phyloP scores from a whole-genome alignment of 1,139 yeast species.

The Diutina rugosa region DNA sequence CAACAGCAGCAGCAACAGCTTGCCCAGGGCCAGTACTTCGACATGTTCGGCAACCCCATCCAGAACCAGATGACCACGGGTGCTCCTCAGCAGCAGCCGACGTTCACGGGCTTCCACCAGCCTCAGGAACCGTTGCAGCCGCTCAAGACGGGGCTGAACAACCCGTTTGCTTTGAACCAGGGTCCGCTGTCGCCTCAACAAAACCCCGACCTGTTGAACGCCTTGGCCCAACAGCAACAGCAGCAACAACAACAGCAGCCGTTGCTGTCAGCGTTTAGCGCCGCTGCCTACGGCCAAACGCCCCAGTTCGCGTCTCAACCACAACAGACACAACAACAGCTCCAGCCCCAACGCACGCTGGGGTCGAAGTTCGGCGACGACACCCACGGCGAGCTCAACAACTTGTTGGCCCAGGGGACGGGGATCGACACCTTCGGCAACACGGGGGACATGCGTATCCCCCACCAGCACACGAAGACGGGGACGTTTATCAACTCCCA shows the following conservation, averaged over 20 bases:
- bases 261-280: slow-evolving; percentile 10
- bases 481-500: slow-evolving; percentile 73
- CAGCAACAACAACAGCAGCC: slow-evolving; percentile 3
- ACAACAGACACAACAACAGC: slow-evolving; percentile 10
- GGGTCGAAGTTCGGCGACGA: slow-evolving; percentile 28
- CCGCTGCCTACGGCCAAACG: slow-evolving; percentile 9
- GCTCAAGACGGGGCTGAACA: slow-evolving; percentile 71
- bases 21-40: slow-evolving; percentile 28
- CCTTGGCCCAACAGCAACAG: slow-evolving; percentile 2
- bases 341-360: slow-evolving; percentile 15
- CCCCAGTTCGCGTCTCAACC: slow-evolving; percentile 5
- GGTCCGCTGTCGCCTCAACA: slow-evolving; percentile 11
- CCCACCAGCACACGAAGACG: slow-evolving; percentile 85
- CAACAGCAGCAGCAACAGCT: slow-evolving; percentile 7
- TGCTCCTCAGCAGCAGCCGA: slow-evolving; percentile 3
- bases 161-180: slow-evolving; percentile 64
- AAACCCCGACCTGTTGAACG: slow-evolving; percentile 3
- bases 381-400: slow-evolving; percentile 55
- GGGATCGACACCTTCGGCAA: slow-evolving; percentile 96
- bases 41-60: slow-evolving; percentile 74
- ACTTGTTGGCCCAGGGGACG: slow-evolving; percentile 71
- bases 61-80: slow-evolving; percentile 46
- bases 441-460: slow-evolving; percentile 77
- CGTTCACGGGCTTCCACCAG: slow-evolving; percentile 1
- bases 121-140: slow-evolving; percentile 16